Conservation (phyloP, 306 rosid species). For the Sphenostylis stenocarpa region DNA sequence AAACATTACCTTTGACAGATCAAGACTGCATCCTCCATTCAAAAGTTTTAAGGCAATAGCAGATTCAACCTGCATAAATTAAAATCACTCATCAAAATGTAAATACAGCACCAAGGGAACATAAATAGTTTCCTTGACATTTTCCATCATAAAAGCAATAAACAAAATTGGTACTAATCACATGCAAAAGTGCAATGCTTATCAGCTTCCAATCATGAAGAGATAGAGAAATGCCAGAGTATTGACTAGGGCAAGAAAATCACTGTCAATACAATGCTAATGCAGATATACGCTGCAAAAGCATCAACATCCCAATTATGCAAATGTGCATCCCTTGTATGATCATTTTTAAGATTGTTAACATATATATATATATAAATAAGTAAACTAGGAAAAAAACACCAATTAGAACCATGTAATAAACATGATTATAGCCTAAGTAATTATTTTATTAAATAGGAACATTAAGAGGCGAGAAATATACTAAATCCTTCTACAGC, state of each 20-base stretch:
- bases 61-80: slow-evolving; percentile 70
- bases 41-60: slow-evolving; percentile 62
- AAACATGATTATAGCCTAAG: neutral
- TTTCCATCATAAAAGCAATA: slow-evolving; percentile 16
- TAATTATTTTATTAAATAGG: neutral
- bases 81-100: slow-evolving; percentile 18
- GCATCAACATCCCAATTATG: neutral
- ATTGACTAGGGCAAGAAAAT: slow-evolving; percentile 10
- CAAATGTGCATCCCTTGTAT: neutral
- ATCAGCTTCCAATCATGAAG: slow-evolving; percentile 5
- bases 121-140: neutral
- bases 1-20: slow-evolving; percentile 64
- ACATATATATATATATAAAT: neutral
- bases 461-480: neutral
- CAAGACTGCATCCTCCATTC: slow-evolving; percentile 62
- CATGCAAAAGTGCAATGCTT: slow-evolving; percentile 12
- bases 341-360: neutral
- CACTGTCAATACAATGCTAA: neutral
- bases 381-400: neutral
- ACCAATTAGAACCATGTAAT: neutral
- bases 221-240: neutral
- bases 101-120: slow-evolving; percentile 24
- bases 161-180: neutral
- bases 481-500: neutral
- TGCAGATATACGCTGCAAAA: neutral